These are phyloP conservation scores for Alternaria sp. DNA, from an alignment of 2,329 filamentous ascomycete species.

Conservation along the genomic window DNA sequence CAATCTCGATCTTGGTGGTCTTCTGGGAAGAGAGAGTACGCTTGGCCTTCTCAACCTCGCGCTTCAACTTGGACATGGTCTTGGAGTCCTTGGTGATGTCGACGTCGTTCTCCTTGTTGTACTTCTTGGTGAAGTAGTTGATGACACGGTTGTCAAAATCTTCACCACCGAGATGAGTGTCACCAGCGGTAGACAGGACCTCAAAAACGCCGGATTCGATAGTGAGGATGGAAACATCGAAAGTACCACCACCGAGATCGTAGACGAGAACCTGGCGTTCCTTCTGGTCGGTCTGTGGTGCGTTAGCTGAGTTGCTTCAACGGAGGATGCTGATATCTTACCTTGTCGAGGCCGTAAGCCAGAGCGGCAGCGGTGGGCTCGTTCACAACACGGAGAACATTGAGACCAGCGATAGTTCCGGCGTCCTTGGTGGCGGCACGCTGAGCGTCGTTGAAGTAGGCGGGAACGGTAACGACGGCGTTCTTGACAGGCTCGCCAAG, in stretches of 20 bases:
- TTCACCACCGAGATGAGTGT: constrained; percentile 97
- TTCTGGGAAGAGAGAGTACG: constrained; percentile 92
- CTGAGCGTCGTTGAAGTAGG: constrained; percentile 99
- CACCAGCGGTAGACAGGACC: constrained; percentile 92
- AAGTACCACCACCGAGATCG: constrained; percentile 53
- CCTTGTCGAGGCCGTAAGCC: constrained; percentile 76
- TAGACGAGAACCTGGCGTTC: constrained; percentile 52
- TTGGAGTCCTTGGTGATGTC: constrained; percentile 94
- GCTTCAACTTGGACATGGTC: constrained; percentile 99
- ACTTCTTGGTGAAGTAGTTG: constrained; percentile 93
- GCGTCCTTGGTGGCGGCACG: constrained; percentile 96
- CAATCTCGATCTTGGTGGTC: constrained; percentile 93
- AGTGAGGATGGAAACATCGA: constrained; percentile 70
- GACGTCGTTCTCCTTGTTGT: constrained; percentile 97
- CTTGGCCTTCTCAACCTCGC: constrained; percentile 99
- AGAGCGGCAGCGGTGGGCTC: constrained; percentile 95
- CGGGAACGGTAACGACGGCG: constrained; percentile 91
- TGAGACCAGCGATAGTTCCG: constrained; percentile 88
- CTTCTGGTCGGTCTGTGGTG: constrained; percentile 39
- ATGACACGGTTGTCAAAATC: constrained; percentile 99
- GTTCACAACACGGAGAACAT: constrained; percentile 95
- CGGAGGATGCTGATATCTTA: not conserved
- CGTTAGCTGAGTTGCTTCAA: not conserved
- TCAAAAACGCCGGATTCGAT: constrained; percentile 94
- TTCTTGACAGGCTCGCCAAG: constrained; percentile 83